phyloP scores from a whole-genome alignment of 495 filamentous ascomycete species.

The Annulohypoxylon stygium region DNA sequence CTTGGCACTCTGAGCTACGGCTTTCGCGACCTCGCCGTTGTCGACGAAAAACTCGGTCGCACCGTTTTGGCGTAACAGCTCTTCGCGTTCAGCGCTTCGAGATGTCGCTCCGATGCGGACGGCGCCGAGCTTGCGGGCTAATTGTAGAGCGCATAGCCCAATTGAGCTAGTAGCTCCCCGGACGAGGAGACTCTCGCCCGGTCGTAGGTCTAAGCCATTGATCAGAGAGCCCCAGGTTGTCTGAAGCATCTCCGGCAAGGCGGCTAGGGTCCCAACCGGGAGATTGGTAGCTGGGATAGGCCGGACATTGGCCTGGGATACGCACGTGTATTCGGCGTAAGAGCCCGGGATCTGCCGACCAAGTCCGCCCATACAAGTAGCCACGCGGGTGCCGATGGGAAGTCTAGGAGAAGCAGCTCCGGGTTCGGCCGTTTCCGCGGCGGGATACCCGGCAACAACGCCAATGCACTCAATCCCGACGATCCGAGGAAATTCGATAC shows the following conservation, averaged over 20 bases:
- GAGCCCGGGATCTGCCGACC: conserved; percentile 65
- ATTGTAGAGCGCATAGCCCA: conserved; percentile 9
- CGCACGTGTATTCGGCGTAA: conserved; percentile 68
- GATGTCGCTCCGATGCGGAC: conserved; percentile 11
- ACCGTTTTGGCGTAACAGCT: not conserved
- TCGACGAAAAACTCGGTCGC: conserved; percentile 18
- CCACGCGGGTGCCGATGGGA: conserved; percentile 58
- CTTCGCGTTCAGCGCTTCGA: not conserved
- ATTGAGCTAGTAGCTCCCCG: conserved; percentile 55
- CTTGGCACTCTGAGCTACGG: conserved; percentile 31
- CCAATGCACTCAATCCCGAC: conserved; percentile 68
- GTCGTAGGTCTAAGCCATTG: conserved; percentile 53
- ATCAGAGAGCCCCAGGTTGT: conserved; percentile 65
- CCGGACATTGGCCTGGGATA: conserved; percentile 60
- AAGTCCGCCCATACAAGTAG: conserved; percentile 68
- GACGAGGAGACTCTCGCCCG: conserved; percentile 62
- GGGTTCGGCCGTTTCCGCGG: conserved; percentile 15
- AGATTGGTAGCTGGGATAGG: conserved; percentile 52
- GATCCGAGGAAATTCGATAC: conserved; percentile 61
- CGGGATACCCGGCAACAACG: conserved; percentile 57
- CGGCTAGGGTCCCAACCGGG: conserved; percentile 61
- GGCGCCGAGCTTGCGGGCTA: conserved; percentile 18
- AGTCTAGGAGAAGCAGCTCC: conserved; percentile 46
- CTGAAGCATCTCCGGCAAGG: conserved; percentile 68
- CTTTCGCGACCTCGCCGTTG: conserved; percentile 7